A percentile compares a stretch with the other conserved stretches of the same genome.
Evolutionary conservation across 1,139 yeast species (phyloP).

Genomic region (Taiozyma sp.): DNA sequence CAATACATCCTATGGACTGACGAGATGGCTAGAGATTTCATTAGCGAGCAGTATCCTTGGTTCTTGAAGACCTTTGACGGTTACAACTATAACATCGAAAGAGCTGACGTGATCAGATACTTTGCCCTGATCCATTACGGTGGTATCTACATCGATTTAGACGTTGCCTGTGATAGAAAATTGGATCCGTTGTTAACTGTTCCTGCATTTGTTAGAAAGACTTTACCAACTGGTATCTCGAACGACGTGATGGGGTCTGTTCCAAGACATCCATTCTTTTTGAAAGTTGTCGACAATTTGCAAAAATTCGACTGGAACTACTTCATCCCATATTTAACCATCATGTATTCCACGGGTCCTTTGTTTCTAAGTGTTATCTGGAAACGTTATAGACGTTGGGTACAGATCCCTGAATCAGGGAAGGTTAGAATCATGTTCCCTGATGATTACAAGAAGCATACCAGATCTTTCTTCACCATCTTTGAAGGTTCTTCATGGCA

Average conservation of each 20-base stretch:
- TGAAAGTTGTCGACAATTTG: slow-evolving; percentile 62
- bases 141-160: slow-evolving; percentile 87
- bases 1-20: slow-evolving; percentile 92
- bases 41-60: slow-evolving; percentile 80
- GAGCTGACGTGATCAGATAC: slow-evolving; percentile 93
- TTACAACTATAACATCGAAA: slow-evolving; percentile 75
- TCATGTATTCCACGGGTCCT: slow-evolving; percentile 95
- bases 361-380: slow-evolving; percentile 79
- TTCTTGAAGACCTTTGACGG: slow-evolving; percentile 73
- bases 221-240: slow-evolving; percentile 87
- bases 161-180: slow-evolving; percentile 76
- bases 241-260: slow-evolving; percentile 92
- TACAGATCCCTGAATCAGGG: slow-evolving; percentile 54
- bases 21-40: slow-evolving; percentile 73
- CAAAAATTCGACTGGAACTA: slow-evolving; percentile 61
- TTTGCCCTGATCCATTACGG: slow-evolving; percentile 82
- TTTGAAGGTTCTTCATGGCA: slow-evolving; percentile 90
- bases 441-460: slow-evolving; percentile 56
- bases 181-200: slow-evolving; percentile 77
- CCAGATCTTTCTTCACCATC: slow-evolving; percentile 62
- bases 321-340: slow-evolving; percentile 83
- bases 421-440: slow-evolving; percentile 69
- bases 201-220: slow-evolving; percentile 84
- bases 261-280: slow-evolving; percentile 83
- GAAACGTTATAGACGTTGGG: slow-evolving; percentile 82